Conservation (phyloP, 352 stramenopile species). For the Elongisporangium prolatum region DNA sequence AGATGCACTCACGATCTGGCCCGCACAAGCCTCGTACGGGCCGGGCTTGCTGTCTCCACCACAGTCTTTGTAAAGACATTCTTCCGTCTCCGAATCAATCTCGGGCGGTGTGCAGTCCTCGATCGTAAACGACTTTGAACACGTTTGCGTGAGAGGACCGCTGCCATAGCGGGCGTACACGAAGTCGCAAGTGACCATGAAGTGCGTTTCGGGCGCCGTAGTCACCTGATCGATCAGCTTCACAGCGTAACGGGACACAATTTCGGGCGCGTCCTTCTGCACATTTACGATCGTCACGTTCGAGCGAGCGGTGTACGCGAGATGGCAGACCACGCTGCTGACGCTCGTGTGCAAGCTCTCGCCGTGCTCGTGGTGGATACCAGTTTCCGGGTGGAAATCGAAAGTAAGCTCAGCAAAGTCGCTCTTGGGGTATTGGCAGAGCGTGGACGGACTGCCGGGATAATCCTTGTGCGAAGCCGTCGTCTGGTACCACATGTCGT, state of each 20-base stretch:
- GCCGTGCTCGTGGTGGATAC: conserved; percentile 24
- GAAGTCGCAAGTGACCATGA: conserved; percentile 50
- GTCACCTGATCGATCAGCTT: conserved; percentile 35
- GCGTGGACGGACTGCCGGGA: too few relatives aligned
- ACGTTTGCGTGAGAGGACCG: conserved; percentile 20
- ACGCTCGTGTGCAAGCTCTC: conserved; percentile 32
- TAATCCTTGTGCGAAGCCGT: conserved; percentile 4
- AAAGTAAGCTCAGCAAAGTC: conserved; percentile 70
- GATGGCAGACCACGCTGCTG: conserved; percentile 32
- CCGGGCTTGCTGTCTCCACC: conserved; percentile 20
- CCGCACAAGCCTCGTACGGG: conserved; percentile 45
- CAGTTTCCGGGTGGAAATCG: conserved; percentile 44
- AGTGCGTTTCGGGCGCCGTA: conserved; percentile 31
- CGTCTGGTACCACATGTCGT: conserved; percentile 68
- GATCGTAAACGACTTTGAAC: conserved; percentile 37
- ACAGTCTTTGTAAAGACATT: conserved; percentile 37
- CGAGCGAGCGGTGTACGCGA: conserved; percentile 23
- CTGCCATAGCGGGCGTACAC: conserved; percentile 36
- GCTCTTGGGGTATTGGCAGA: conserved; percentile 51
- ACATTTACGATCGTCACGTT: conserved; percentile 30
- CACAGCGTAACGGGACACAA: conserved; percentile 49
- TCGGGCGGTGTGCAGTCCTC: conserved; percentile 49
- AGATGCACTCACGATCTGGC: conserved; percentile 17
- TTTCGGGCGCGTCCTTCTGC: conserved; percentile 24
- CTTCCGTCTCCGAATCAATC: conserved; percentile 34